Base-by-base conservation (phyloP, 768 basidiomycete species). In the Podaxis sp. region DNA sequence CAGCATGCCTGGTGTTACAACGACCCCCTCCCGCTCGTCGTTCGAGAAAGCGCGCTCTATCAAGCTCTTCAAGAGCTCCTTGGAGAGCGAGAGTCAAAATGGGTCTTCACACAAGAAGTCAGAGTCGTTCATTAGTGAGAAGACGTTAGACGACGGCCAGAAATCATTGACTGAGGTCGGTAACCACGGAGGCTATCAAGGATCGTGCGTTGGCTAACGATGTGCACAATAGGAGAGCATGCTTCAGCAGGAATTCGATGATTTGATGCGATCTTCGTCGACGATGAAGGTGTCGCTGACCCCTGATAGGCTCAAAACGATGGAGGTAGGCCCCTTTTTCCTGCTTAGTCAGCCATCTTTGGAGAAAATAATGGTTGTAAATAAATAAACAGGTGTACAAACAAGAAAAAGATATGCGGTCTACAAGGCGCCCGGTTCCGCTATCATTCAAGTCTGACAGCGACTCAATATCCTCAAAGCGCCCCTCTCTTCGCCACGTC, bases 241-340 rank as follows among this genome's bases (percentile, higher is more conserved):
- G 65, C 73, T 83, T 68, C 79, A 85, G 60, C 88, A 90, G 65
- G 92, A 96, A 73, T 98, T 99, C 73, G 96, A 99, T 75, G 88
- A 94, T 74, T 80, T 98, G 74, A 89, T 99, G 87, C 87, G 86
- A 56, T 94, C 92, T 63, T 86, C 89, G 64, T 82, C 90, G 62
- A 98, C 96, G 20, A 91, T 97, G 90, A 97, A 94, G 72, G 88
- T 99, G 68, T 96, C 95, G 46, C 82, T 97, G 66, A 99, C 96
- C 37, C 96, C 96, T 61, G 95, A 97, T 78, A 84, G 96, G 58
- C 80, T 99, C 62, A 91, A 88, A 72, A 93, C 87, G 55, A 96
- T 96, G 86, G 95, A 97, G 84, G 95, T 96, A 76, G 71, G 85
- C 80, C 41, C 58, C 66, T 69, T 56, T 50, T 63, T 61, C 49